Evolutionary conservation across 1,139 yeast species (phyloP).

Genomic region (Hemisphaericaspora xylofermentans): DNA sequence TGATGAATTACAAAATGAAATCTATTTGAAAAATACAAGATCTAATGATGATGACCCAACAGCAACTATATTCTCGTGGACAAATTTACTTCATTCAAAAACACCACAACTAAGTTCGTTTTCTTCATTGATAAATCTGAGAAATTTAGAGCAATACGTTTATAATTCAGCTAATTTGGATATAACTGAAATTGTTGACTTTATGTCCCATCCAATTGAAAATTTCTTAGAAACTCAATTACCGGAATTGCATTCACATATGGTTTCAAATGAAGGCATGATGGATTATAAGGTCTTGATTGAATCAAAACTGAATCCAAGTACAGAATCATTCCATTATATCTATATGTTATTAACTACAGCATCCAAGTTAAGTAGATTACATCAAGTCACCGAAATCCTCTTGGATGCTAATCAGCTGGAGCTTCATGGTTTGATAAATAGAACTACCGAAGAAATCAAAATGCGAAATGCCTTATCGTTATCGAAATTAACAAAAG

Average conservation of each 20-base stretch:
- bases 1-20: slow-evolving; percentile 73
- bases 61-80: slow-evolving; percentile 26
- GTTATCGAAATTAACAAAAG: slow-evolving; percentile 33
- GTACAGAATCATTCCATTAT: slow-evolving; percentile 54
- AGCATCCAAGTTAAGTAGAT: slow-evolving; percentile 59
- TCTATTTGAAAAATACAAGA: slow-evolving; percentile 54
- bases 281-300: slow-evolving; percentile 31
- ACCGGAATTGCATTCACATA: slow-evolving; percentile 32
- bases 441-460: slow-evolving; percentile 64
- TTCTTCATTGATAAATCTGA: slow-evolving; percentile 38
- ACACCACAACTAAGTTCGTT: slow-evolving; percentile 38
- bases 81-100: slow-evolving; percentile 25
- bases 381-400: slow-evolving; percentile 60
- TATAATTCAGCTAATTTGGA: slow-evolving; percentile 60
- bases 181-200: slow-evolving; percentile 49
- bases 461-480: slow-evolving; percentile 43
- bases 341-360: slow-evolving; percentile 57
- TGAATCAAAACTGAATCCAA: slow-evolving; percentile 28
- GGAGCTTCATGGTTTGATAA: slow-evolving; percentile 51
- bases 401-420: slow-evolving; percentile 46
- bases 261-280: slow-evolving; percentile 18
- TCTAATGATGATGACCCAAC: slow-evolving; percentile 2
- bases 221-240: slow-evolving; percentile 32
- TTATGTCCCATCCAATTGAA: slow-evolving; percentile 45
- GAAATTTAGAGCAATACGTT: slow-evolving; percentile 55